phyloP scores from a whole-genome alignment of 345 rosid genomes.

The Alliaria petiolata region DNA sequence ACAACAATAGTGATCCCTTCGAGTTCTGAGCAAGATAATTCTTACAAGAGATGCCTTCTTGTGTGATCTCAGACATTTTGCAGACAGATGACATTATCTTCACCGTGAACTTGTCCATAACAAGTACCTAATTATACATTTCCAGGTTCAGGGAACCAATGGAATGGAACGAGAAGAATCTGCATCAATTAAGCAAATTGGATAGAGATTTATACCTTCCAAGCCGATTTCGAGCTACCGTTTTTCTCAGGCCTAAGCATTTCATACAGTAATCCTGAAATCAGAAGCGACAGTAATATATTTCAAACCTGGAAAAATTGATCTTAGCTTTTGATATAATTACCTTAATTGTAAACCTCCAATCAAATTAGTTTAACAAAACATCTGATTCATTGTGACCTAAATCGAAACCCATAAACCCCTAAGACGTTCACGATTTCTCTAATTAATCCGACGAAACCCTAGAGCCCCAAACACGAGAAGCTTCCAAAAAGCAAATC shows the following conservation, averaged over 20 bases:
- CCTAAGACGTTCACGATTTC: not conserved
- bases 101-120: conserved; percentile 87
- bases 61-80: conserved; percentile 94
- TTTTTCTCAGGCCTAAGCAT: conserved; percentile 85
- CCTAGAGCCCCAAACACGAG: not conserved
- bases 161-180: too few relatives aligned
- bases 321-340: not conserved
- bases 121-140: conserved; percentile 60
- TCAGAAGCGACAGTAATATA: not conserved
- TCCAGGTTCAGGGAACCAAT: not conserved
- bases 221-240: conserved; percentile 65
- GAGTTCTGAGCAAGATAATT: not conserved
- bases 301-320: not conserved
- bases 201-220: conserved; percentile 67
- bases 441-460: not conserved
- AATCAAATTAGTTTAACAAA: not conserved
- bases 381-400: not conserved
- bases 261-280: conserved; percentile 75
- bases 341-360: too few relatives aligned
- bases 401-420: conserved; percentile 16
- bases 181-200: too few relatives aligned
- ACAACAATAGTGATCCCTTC: not conserved
- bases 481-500: conserved; percentile 2
- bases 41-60: conserved; percentile 96
- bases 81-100: conserved; percentile 84